Percentiles rank a stretch among this genome's conserved stretches.
phyloP scores from a whole-genome alignment of 140 eudicot genomes.

The Anethum foeniculum region DNA sequence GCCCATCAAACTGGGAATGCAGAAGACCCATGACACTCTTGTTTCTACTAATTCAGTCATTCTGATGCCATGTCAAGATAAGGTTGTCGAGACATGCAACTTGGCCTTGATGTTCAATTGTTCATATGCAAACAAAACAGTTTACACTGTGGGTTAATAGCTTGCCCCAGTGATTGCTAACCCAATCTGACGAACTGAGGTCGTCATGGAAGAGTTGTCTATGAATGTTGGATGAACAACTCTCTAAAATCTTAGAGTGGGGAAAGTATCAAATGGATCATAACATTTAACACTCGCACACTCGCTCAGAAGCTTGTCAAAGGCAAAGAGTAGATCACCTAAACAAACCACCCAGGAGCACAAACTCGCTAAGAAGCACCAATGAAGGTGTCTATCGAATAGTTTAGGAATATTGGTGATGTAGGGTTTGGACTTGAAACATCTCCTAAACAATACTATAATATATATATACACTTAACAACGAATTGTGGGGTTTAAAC shows the following conservation, averaged over 20 bases:
- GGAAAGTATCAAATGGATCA: neutral
- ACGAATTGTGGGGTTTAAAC: no score
- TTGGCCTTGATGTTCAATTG: neutral
- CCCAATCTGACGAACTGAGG: neutral
- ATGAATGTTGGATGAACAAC: neutral
- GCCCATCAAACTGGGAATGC: neutral
- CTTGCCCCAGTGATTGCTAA: neutral
- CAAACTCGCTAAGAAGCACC: neutral
- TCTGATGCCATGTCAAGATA: neutral
- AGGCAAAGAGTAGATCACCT: neutral
- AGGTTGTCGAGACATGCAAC: neutral
- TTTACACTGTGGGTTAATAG: neutral
- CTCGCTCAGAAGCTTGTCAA: neutral
- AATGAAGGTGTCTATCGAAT: no score
- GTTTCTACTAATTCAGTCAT: neutral
- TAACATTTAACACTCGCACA: neutral
- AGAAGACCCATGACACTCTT: neutral
- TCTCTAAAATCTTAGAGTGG: neutral
- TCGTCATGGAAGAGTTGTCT: neutral
- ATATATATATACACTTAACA: no score
- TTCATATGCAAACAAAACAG: neutral
- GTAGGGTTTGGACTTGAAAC: neutral
- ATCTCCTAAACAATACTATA: neutral
- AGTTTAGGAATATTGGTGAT: no score
- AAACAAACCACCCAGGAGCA: neutral